These are phyloP conservation scores for Daedaleopsis sinensis DNA, from an alignment of 768 basidiomycete genomes.

Conservation along the genomic window DNA sequence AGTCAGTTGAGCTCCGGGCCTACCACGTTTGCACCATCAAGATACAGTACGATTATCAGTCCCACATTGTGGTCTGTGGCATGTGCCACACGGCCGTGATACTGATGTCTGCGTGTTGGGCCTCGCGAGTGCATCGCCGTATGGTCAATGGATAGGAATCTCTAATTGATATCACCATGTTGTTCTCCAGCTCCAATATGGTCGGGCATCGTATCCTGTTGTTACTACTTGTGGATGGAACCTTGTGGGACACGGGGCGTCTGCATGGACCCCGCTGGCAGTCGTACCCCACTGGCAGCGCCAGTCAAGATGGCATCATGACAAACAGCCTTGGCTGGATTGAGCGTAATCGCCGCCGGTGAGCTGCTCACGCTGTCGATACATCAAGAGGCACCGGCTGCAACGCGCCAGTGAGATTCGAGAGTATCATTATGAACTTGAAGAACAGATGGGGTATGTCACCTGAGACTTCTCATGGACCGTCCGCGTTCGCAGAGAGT, in stretches of 20 bases:
- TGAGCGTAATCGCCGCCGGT: conserved; percentile 45
- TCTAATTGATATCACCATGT: too few species aligned
- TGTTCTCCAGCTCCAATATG: too few species aligned
- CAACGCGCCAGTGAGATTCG: conserved; percentile 42
- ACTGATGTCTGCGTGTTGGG: too few species aligned
- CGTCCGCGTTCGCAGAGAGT: background rate
- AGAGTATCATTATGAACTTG: conserved; percentile 54
- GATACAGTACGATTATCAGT: too few species aligned
- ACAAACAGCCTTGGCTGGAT: conserved; percentile 44
- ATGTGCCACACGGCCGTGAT: too few species aligned
- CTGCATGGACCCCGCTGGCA: conserved; percentile 41
- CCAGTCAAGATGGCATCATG: conserved; percentile 47
- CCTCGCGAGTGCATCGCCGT: too few species aligned
- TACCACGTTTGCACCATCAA: background rate
- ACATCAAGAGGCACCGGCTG: conserved; percentile 40
- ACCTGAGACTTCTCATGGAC: too few species aligned
- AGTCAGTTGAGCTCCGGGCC: background rate
- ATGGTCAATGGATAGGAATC: too few species aligned
- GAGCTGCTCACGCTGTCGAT: conserved; percentile 18
- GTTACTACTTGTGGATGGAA: too few species aligned
- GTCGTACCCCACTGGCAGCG: conserved; percentile 37
- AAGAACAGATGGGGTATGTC: conserved; percentile 45
- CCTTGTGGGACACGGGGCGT: conserved; percentile 32
- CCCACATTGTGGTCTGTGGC: too few species aligned
- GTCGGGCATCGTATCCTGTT: too few species aligned